phyloP scores from a whole-genome alignment of 2,329 filamentous ascomycete species.

The Colletotrichum abscissum region DNA sequence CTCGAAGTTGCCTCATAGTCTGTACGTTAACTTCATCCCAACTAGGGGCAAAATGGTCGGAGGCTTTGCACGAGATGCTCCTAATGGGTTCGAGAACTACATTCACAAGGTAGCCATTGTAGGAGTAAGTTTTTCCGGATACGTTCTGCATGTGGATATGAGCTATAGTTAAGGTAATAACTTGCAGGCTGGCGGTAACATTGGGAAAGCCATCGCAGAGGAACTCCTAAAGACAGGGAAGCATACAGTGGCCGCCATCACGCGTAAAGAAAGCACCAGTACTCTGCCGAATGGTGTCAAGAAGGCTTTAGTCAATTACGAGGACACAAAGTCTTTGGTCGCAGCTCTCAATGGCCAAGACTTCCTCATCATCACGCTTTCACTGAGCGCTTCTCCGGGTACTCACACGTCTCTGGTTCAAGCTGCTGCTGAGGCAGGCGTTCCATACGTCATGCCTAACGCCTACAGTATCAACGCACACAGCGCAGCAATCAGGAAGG shows the following conservation, averaged over 20 bases:
- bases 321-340: constrained; percentile 53
- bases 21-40: no score
- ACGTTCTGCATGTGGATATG: no score
- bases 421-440: constrained; percentile 61
- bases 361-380: constrained; percentile 62
- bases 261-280: constrained; percentile 54
- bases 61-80: neutral
- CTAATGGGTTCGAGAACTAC: constrained; percentile 42
- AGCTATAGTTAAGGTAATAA: constrained; percentile 21
- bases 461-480: constrained; percentile 44
- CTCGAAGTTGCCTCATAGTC: no score
- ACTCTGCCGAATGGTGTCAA: constrained; percentile 56
- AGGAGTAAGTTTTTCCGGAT: constrained; percentile 51
- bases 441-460: constrained; percentile 65
- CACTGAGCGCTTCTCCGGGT: constrained; percentile 47
- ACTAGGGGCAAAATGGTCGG: neutral
- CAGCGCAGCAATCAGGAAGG: constrained; percentile 34
- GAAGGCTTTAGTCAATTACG: constrained; percentile 55
- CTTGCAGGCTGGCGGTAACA: constrained; percentile 49
- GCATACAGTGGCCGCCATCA: constrained; percentile 64
- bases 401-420: constrained; percentile 57
- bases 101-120: constrained; percentile 58
- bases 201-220: constrained; percentile 52
- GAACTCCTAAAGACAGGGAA: constrained; percentile 60
- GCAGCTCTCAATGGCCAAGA: constrained; percentile 63